These are phyloP conservation scores for Phaeodactylum tricornutum DNA, from an alignment of 108 stramenopile species.

Conservation along the genomic window DNA sequence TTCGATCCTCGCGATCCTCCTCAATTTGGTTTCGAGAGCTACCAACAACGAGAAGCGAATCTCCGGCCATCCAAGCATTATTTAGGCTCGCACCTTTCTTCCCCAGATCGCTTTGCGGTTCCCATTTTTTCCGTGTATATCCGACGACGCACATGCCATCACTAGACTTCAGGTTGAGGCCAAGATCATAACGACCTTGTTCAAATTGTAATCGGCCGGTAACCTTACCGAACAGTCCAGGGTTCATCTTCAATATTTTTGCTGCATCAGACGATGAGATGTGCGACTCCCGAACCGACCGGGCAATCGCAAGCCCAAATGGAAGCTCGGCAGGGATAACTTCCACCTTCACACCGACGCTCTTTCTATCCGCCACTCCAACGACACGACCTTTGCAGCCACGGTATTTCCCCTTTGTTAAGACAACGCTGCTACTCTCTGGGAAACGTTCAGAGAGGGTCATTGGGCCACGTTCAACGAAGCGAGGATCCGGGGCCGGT, in stretches of 20 bases:
- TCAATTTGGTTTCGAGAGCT: constrained; percentile 28
- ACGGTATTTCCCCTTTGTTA: constrained; percentile 69
- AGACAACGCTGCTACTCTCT: constrained; percentile 52
- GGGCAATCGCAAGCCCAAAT: constrained; percentile 82
- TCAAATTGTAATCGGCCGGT: constrained; percentile 74
- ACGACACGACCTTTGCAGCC: constrained; percentile 71
- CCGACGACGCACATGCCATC: constrained; percentile 80
- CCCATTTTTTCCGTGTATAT: constrained; percentile 71
- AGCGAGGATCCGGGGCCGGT: constrained; percentile 93
- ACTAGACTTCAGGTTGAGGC: constrained; percentile 85
- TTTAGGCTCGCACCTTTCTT: constrained; percentile 20
- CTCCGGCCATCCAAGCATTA: constrained; percentile 74
- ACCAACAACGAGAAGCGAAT: constrained; percentile 72
- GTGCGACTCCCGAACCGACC: constrained; percentile 77
- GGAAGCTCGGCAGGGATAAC: constrained; percentile 81
- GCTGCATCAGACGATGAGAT: constrained; percentile 71
- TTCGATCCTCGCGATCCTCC: constrained; percentile 30
- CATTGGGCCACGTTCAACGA: constrained; percentile 73
- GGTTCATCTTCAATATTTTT: constrained; percentile 70
- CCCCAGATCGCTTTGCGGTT: no score
- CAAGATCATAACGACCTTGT: constrained; percentile 82
- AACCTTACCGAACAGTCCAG: constrained; percentile 74
- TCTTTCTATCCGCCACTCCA: constrained; percentile 52
- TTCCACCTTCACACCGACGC: constrained; percentile 75
- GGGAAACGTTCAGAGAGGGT: constrained; percentile 84